Conservation (phyloP, 345 rosid genomes). For the Clarkia xantiana region DNA sequence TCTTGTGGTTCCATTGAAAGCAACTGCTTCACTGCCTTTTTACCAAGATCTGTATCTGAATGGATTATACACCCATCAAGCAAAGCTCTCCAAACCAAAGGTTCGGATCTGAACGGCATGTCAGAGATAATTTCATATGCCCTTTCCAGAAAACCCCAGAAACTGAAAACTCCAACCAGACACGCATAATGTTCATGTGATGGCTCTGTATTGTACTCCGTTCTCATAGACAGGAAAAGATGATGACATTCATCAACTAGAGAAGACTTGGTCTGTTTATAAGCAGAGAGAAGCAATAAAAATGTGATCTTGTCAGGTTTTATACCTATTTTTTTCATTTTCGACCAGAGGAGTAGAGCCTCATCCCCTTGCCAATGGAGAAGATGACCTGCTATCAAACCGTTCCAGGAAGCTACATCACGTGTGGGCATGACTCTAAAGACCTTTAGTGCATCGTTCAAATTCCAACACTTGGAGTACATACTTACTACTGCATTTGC, state of each 20-base stretch:
- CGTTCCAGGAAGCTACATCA: conserved; percentile 65
- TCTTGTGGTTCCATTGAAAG: conserved; percentile 39
- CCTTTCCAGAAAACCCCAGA: conserved; percentile 66
- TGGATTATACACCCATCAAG: conserved; percentile 65
- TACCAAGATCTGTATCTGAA: conserved; percentile 37
- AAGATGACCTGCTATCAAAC: conserved; percentile 50
- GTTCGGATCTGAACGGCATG: conserved; percentile 42
- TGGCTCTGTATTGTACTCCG: conserved; percentile 32
- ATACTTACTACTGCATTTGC: conserved; percentile 60
- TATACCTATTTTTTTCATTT: conserved; percentile 25
- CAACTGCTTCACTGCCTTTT: conserved; percentile 39
- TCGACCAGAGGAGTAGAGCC: conserved; percentile 44
- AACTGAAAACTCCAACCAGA: conserved; percentile 47
- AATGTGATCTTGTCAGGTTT: conserved; percentile 46
- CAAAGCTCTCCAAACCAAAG: conserved; percentile 54
- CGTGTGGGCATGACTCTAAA: conserved; percentile 34
- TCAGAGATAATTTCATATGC: conserved; percentile 43
- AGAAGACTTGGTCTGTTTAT: conserved; percentile 32
- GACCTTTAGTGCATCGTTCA: conserved; percentile 28
- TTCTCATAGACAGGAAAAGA: conserved; percentile 45
- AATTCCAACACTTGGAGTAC: conserved; percentile 54
- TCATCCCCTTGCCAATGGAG: conserved; percentile 61
- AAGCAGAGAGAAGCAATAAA: conserved; percentile 38
- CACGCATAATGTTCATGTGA: conserved; percentile 55
- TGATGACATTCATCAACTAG: conserved; percentile 36